These are phyloP conservation scores for Fusarium sp. DNA, from an alignment of 2,329 filamentous ascomycete species.

Conservation along the genomic window DNA sequence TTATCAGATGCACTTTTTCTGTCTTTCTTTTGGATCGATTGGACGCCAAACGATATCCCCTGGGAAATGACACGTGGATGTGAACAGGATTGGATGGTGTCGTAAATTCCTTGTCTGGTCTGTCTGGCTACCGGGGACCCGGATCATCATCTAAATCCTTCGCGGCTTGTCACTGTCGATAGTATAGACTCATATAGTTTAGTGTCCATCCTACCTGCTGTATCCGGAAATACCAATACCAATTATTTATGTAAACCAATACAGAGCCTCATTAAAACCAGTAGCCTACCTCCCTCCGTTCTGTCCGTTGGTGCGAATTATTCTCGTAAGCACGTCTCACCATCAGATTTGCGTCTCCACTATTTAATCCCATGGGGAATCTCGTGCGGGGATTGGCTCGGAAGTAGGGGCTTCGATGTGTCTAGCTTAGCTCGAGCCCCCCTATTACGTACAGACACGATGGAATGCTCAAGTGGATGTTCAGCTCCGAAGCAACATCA, in stretches of 20 bases:
- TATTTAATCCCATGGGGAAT: conserved; percentile 24
- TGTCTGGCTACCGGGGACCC: neutral
- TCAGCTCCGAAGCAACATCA: conserved; percentile 6
- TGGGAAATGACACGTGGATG: neutral
- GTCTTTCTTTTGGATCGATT: neutral
- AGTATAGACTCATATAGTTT: neutral
- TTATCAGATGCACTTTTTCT: neutral
- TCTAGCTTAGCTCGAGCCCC: conserved; percentile 1
- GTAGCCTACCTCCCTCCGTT: neutral
- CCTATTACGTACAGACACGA: conserved; percentile 21
- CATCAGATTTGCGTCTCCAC: conserved; percentile 7
- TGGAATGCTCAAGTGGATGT: conserved; percentile 8
- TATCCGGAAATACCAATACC: conserved; percentile 3
- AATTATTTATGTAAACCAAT: conserved; percentile 33
- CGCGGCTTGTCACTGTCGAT: conserved; percentile 3
- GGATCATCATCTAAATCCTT: conserved; percentile 9
- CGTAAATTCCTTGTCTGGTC: neutral
- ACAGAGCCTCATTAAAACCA: conserved; percentile 26
- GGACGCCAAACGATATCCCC: conserved; percentile 1
- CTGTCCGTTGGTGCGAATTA: neutral
- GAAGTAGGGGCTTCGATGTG: neutral
- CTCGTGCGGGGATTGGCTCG: conserved; percentile 32
- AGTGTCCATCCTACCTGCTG: conserved; percentile 5
- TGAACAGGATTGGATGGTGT: neutral
- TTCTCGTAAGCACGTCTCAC: conserved; percentile 23